These are phyloP conservation scores for Cicer judaicum DNA, from an alignment of 306 rosid genomes.

Conservation along the genomic window DNA sequence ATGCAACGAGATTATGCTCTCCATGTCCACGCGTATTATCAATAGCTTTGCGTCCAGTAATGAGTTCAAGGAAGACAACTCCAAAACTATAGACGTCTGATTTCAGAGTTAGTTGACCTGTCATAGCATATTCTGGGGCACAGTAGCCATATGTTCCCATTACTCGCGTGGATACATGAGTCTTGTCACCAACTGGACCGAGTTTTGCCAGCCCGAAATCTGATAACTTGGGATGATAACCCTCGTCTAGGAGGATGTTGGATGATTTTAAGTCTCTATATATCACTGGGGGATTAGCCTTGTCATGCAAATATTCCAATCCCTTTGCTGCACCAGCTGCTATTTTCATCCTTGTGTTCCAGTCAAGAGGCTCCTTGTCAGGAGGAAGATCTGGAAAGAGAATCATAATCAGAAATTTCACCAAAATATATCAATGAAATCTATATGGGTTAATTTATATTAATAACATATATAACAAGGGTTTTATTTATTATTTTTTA, in stretches of 20 bases:
- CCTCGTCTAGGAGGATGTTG: slow-evolving; percentile 90
- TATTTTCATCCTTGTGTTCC: slow-evolving; percentile 97
- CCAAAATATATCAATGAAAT: neutral
- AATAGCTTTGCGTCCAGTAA: slow-evolving; percentile 93
- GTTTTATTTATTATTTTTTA: neutral
- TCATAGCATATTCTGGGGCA: slow-evolving; percentile 98
- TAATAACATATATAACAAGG: neutral
- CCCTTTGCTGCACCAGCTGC: slow-evolving; percentile 99
- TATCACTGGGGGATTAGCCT: slow-evolving; percentile 95
- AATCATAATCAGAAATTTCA: slow-evolving; percentile 37
- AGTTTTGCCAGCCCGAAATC: slow-evolving; percentile 97
- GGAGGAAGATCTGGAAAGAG: slow-evolving; percentile 72
- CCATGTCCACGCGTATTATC: slow-evolving; percentile 80
- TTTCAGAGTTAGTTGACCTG: slow-evolving; percentile 90
- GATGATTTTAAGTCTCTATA: slow-evolving; percentile 95
- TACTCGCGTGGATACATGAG: slow-evolving; percentile 95
- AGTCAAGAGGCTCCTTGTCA: slow-evolving; percentile 85
- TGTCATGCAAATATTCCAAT: slow-evolving; percentile 92
- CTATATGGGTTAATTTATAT: too few species aligned
- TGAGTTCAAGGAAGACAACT: slow-evolving; percentile 94
- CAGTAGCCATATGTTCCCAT: slow-evolving; percentile 99
- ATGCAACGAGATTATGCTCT: slow-evolving; percentile 95
- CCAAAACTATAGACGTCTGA: slow-evolving; percentile 95
- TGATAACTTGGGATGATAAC: slow-evolving; percentile 87
- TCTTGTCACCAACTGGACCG: slow-evolving; percentile 96